phyloP scores from a whole-genome alignment of 192 early-diverging fungal genomes.

The Coemansia sp. region DNA sequence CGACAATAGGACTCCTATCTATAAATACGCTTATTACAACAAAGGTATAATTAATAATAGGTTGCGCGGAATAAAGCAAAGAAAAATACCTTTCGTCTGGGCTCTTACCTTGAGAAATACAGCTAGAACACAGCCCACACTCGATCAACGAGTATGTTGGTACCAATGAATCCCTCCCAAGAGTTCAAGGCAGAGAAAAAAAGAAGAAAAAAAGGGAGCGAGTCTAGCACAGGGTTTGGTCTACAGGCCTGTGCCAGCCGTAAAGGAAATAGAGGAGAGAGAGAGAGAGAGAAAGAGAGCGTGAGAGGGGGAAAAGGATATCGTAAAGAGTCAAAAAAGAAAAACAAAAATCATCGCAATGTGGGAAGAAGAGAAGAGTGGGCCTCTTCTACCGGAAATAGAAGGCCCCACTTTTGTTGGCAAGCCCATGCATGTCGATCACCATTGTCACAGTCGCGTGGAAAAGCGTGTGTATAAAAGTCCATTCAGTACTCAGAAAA shows the following conservation, averaged over 20 bases:
- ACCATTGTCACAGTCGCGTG: not conserved
- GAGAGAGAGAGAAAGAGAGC: not conserved
- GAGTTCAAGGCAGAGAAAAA: not conserved
- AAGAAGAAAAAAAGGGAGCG: not conserved
- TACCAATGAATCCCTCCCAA: not conserved
- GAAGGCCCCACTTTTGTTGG: not conserved
- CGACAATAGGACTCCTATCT: not conserved
- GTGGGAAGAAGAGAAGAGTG: not conserved
- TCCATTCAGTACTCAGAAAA: slow-evolving; percentile 47
- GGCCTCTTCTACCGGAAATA: not conserved
- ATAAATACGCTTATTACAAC: not conserved
- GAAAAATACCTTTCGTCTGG: not conserved
- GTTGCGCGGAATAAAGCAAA: not conserved
- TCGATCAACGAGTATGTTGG: slow-evolving; percentile 1
- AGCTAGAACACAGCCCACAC: not conserved
- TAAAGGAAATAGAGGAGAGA: not conserved
- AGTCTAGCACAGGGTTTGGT: not conserved
- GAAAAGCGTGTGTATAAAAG: not conserved
- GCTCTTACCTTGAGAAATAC: not conserved
- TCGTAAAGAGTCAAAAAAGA: not conserved
- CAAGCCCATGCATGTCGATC: not conserved
- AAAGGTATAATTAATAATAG: not conserved
- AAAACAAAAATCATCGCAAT: slow-evolving; percentile 1
- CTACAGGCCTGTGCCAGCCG: not conserved
- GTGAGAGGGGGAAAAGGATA: not conserved